Evolutionary conservation across 108 stramenopile species (phyloP), one percentile per base, ranked within the genome.

Genomic region (Conticribra guillardii): DNA sequence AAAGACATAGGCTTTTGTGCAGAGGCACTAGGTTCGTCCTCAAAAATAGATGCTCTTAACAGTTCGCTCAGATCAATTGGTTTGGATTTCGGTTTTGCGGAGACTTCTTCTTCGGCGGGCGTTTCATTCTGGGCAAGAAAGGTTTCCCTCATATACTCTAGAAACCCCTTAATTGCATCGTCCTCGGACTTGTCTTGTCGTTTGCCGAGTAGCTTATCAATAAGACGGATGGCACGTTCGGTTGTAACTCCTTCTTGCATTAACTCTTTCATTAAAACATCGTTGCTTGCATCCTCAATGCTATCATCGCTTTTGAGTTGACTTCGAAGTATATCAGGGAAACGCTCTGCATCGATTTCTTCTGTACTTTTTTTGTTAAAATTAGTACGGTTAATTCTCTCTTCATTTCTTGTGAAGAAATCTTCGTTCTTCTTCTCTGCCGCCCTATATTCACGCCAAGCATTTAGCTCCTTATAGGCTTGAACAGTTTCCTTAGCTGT

Each of bases 191-290:
- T 72, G 23, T 24, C 60, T 5, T 54, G 46, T 27, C 71, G 31
- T 46, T 67, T 72, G 24, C 29, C 52, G 11, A 67, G 46, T 24
- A 79, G 31, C 56, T 72, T 79, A 17, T 79, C 60, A 9, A 79
- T 29, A 19, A 79, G 47, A 27, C 78, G 69, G 2, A 72, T 26
- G 1, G 70, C 53, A 18, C 70, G 49, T 4, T 72, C 78, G 52
- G 71, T 79, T 16, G 78, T 79, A 4, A 64, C 26, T 14, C 78
- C 70, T 31, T 69, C 71, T 51, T 72, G 69, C 54, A 79, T 23
- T 70, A 79, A 55, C 45, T 79, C 78, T 47, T 61, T 66, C 49
- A 79, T 71, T 18, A 79, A 60, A 29, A 79, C 30, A 29, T 79
- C 78, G 33, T 79, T 67, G 53, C 71, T 72, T 22, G 78, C 47